Percentiles rank a stretch among this genome's conserved stretches.
These are phyloP conservation scores for Talaromyces nanjingensis DNA, from an alignment of 495 filamentous ascomycete genomes.

Conservation along the genomic window DNA sequence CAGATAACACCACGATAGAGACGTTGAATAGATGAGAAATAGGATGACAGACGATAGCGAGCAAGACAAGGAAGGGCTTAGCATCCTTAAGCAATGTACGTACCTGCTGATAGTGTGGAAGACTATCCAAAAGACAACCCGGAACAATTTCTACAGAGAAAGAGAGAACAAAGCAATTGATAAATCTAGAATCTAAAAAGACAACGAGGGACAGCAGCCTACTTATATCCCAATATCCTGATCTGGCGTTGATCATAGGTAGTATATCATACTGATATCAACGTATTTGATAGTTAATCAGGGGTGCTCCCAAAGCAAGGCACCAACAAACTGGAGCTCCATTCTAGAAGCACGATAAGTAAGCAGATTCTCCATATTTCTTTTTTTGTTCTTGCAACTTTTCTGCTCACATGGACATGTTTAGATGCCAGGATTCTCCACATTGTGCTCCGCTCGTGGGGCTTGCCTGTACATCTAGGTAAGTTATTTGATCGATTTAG, in stretches of 20 bases:
- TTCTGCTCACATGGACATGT: conserved; percentile 3
- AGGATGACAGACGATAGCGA: background rate
- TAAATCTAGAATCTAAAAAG: background rate
- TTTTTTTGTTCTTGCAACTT: background rate
- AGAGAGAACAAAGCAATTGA: background rate
- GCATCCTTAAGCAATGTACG: background rate
- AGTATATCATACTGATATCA: background rate
- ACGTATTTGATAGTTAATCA: background rate
- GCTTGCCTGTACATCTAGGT: background rate
- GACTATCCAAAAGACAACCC: no score
- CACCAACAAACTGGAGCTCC: background rate
- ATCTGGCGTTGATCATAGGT: background rate
- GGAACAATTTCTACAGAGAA: background rate
- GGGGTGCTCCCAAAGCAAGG: background rate
- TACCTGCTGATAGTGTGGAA: background rate
- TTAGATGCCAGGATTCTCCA: background rate
- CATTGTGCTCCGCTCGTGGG: background rate
- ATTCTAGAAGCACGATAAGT: background rate
- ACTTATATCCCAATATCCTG: background rate
- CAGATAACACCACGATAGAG: background rate
- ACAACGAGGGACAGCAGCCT: background rate
- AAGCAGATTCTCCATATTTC: background rate
- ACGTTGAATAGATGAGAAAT: background rate
- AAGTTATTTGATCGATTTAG: background rate
- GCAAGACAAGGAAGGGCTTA: background rate